These are phyloP conservation scores for Fragilariopsis cylindrus DNA, from an alignment of 108 stramenopile species.

Conservation along the genomic window DNA sequence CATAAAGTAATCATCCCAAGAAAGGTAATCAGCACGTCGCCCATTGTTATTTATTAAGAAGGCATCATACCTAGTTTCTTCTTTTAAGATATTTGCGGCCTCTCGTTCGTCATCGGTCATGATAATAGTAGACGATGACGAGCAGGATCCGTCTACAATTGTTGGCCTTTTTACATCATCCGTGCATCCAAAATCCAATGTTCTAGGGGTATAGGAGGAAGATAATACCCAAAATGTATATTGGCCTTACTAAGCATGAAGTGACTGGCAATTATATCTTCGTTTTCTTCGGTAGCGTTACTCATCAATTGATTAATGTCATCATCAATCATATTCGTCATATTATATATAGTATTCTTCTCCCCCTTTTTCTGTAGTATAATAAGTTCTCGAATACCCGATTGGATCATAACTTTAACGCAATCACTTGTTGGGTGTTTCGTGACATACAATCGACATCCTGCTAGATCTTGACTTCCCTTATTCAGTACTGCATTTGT, in stretches of 20 bases:
- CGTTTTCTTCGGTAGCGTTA: conserved; percentile 5
- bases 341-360: not conserved
- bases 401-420: conserved; percentile 96
- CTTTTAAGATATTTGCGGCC: conserved; percentile 19
- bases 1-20: conserved; percentile 97
- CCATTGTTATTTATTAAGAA: conserved; percentile 37
- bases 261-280: conserved; percentile 57
- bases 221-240: conserved; percentile 47
- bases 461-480: conserved; percentile 83
- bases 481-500: conserved; percentile 98
- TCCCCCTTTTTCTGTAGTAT: conserved; percentile 33
- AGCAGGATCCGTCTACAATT: not conserved
- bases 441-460: conserved; percentile 84
- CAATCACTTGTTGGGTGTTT: conserved; percentile 94
- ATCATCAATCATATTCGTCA: not conserved
- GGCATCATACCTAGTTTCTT: conserved; percentile 67
- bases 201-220: conserved; percentile 12
- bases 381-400: conserved; percentile 88
- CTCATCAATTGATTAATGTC: not conserved
- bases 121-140: not conserved
- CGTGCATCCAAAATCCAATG: conserved; percentile 20
- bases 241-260: conserved; percentile 87
- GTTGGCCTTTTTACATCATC: not conserved
- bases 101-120: conserved; percentile 5
- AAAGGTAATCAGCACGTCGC: conserved; percentile 41